These are phyloP conservation scores for Phytophthora fragariaefolia DNA, from an alignment of 352 stramenopile genomes.

Conservation along the genomic window DNA sequence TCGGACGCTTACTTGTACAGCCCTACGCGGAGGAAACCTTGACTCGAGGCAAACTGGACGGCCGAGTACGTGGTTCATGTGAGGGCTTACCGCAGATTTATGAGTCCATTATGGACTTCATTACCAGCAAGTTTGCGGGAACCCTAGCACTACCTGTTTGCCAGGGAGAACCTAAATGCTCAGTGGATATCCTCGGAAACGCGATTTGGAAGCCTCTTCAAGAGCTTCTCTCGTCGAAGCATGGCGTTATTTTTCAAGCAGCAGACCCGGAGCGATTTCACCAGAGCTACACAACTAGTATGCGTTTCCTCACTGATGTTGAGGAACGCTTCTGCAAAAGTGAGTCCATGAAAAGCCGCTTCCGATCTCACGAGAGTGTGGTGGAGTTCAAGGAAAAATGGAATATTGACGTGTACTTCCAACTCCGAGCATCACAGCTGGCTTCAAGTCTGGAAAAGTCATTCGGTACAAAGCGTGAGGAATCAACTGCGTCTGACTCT, in stretches of 20 bases:
- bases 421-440: slow-evolving; percentile 71
- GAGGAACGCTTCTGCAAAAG: slow-evolving; percentile 65
- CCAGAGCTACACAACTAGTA: slow-evolving; percentile 81
- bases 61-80: slow-evolving; percentile 72
- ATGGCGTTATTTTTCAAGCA: slow-evolving; percentile 84
- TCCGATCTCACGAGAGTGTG: slow-evolving; percentile 74
- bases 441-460: slow-evolving; percentile 55
- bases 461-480: slow-evolving; percentile 46
- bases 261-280: slow-evolving; percentile 83
- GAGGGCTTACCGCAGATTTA: slow-evolving; percentile 80
- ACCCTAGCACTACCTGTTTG: slow-evolving; percentile 73
- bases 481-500: slow-evolving; percentile 19
- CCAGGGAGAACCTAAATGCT: slow-evolving; percentile 68
- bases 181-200: slow-evolving; percentile 82
- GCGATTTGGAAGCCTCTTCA: slow-evolving; percentile 84
- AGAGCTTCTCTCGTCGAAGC: slow-evolving; percentile 69
- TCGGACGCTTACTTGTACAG: slow-evolving; percentile 73
- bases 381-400: slow-evolving; percentile 88
- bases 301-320: slow-evolving; percentile 66
- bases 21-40: slow-evolving; percentile 83
- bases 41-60: slow-evolving; percentile 81
- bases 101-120: slow-evolving; percentile 74
- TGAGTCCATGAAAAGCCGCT: slow-evolving; percentile 64
- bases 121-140: slow-evolving; percentile 67
- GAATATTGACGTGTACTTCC: slow-evolving; percentile 91